phyloP scores from a whole-genome alignment of 1,139 yeast species.

The Yamadazyma conglobata region DNA sequence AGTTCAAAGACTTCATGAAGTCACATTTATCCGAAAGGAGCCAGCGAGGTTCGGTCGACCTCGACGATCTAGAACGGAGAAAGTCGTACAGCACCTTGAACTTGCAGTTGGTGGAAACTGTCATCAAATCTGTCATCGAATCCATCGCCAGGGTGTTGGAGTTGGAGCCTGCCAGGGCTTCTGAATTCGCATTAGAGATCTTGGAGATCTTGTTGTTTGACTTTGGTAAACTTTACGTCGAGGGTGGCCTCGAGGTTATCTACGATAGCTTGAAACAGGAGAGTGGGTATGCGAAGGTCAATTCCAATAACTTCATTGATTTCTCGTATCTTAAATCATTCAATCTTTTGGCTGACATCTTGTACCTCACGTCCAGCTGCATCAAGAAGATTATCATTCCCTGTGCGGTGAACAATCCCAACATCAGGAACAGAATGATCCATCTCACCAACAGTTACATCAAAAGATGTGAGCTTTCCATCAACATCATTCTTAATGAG shows the following conservation, averaged over 20 bases:
- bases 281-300: slow-evolving; percentile 20
- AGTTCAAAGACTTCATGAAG: slow-evolving; percentile 41
- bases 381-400: slow-evolving; percentile 72
- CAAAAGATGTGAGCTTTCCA: slow-evolving; percentile 62
- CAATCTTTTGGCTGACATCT: slow-evolving; percentile 56
- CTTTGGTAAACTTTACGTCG: slow-evolving; percentile 71
- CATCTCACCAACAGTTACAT: slow-evolving; percentile 66
- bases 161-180: slow-evolving; percentile 59
- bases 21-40: slow-evolving; percentile 28
- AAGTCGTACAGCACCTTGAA: slow-evolving; percentile 33
- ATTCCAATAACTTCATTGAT: slow-evolving; percentile 29
- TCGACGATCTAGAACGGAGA: slow-evolving; percentile 20
- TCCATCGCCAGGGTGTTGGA: slow-evolving; percentile 77
- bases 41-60: slow-evolving; percentile 22
- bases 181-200: slow-evolving; percentile 63
- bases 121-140: slow-evolving; percentile 73
- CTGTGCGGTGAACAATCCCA: slow-evolving; percentile 60
- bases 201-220: slow-evolving; percentile 66
- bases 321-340: slow-evolving; percentile 45
- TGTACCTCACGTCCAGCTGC: slow-evolving; percentile 66
- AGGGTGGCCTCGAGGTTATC: slow-evolving; percentile 71
- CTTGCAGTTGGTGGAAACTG: slow-evolving; percentile 53
- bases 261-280: slow-evolving; percentile 42
- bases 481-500: slow-evolving; percentile 63
- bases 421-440: slow-evolving; percentile 60